phyloP scores from a whole-genome alignment of 768 basidiomycete species.

The Leccinellum rugosiceps region DNA sequence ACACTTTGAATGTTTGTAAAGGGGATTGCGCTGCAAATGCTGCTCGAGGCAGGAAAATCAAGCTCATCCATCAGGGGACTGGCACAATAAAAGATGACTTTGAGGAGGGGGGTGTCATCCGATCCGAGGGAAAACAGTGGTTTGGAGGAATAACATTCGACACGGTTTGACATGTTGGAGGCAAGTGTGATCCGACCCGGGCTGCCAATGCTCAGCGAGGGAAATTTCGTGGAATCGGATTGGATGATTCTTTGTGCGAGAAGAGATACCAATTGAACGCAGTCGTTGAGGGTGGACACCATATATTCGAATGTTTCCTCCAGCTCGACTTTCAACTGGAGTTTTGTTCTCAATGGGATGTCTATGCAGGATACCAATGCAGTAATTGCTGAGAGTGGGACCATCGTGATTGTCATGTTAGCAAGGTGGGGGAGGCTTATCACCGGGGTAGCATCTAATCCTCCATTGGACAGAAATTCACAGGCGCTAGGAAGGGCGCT shows the following conservation, averaged over 20 bases:
- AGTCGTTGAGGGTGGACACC: too few relatives aligned
- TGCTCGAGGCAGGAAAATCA: background rate
- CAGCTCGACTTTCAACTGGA: background rate
- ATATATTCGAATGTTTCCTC: too few relatives aligned
- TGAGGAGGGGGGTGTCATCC: background rate
- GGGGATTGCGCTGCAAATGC: background rate
- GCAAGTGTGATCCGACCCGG: too few relatives aligned
- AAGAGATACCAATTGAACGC: rapidly evolving
- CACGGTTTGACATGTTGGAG: background rate
- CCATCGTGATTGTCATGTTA: background rate
- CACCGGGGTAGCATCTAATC: background rate
- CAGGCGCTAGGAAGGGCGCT: background rate
- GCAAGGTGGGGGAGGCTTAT: background rate
- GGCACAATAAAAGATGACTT: rapidly evolving
- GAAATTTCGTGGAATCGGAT: background rate
- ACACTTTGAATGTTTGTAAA: background rate
- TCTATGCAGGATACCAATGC: background rate
- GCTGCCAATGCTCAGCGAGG: too few relatives aligned
- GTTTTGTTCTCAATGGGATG: background rate
- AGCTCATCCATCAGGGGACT: background rate
- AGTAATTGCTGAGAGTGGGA: background rate
- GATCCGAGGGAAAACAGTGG: background rate
- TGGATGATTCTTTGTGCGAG: background rate
- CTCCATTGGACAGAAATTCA: background rate
- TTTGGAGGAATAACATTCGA: rapidly evolving